A percentile compares a stretch with the other conserved stretches of the same genome.
These are phyloP conservation scores for Coprinopsis sp. DNA, from an alignment of 768 basidiomycete species.

Conservation along the genomic window DNA sequence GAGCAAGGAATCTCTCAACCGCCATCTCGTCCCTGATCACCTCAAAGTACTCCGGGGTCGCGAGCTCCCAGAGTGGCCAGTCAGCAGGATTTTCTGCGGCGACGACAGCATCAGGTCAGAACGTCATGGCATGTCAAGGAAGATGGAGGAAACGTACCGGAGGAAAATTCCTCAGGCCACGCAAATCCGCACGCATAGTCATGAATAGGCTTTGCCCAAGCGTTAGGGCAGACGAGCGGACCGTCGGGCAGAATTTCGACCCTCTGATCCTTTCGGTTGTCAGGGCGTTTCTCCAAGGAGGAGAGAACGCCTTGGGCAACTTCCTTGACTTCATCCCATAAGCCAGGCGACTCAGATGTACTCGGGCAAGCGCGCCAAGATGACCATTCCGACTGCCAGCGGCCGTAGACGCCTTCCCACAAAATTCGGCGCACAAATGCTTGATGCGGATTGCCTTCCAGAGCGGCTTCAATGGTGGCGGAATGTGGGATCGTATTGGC, in stretches of 20 bases:
- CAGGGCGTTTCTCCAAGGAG: constrained; percentile 1
- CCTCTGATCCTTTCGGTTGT: constrained; percentile 28
- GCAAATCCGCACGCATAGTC: constrained; percentile 76
- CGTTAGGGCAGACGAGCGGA: constrained; percentile 76
- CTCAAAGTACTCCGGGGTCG: constrained; percentile 77
- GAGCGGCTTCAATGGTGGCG: constrained; percentile 10
- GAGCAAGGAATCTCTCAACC: constrained; percentile 77
- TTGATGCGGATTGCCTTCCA: constrained; percentile 81
- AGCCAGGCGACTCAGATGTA: neutral
- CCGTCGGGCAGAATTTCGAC: constrained; percentile 19
- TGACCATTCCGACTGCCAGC: neutral
- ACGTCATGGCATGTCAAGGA: too few relatives aligned
- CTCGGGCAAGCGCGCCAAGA: neutral
- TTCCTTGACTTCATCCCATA: neutral
- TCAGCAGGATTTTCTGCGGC: too few relatives aligned
- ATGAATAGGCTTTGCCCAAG: constrained; percentile 73
- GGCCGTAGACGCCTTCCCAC: constrained; percentile 9
- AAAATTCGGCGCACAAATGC: constrained; percentile 52
- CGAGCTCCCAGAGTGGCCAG: too few relatives aligned
- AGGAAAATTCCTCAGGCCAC: constrained; percentile 55
- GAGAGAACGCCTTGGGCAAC: neutral
- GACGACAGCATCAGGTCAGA: too few relatives aligned
- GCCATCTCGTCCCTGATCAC: constrained; percentile 61
- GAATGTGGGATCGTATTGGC: constrained; percentile 1
- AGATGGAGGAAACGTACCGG: neutral